These are phyloP conservation scores for Miscanthus sacchariflorus DNA, from an alignment of 202 grass and related monocot species.

Conservation along the genomic window DNA sequence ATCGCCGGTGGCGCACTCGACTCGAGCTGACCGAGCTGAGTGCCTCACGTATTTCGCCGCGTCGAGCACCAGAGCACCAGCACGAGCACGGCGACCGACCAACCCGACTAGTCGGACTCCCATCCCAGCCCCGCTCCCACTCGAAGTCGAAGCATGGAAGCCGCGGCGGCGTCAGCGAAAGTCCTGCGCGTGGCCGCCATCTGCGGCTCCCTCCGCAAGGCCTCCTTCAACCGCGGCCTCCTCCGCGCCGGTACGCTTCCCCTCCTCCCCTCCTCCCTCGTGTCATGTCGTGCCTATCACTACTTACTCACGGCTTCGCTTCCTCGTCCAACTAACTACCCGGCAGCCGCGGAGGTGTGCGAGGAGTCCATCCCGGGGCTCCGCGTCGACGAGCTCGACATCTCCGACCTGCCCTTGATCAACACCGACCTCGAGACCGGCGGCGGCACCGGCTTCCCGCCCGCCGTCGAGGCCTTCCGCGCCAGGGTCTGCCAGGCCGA, in stretches of 20 bases:
- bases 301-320: not conserved
- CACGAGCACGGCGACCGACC: not conserved
- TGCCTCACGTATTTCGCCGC: not conserved
- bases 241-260: constrained; percentile 36
- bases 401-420: constrained; percentile 65
- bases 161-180: constrained; percentile 22
- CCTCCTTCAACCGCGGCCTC: constrained; percentile 49
- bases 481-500: constrained; percentile 62
- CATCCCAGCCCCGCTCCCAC: not conserved
- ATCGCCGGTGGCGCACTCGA: not conserved
- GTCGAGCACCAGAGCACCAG: not conserved
- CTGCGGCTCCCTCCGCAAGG: constrained; percentile 47
- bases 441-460: constrained; percentile 61
- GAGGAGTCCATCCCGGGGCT: constrained; percentile 63
- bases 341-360: constrained; percentile 67
- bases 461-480: constrained; percentile 76
- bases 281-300: not conserved
- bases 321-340: not conserved
- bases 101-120: not conserved
- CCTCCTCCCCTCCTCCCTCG: too few relatives aligned
- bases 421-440: constrained; percentile 80
- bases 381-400: constrained; percentile 67
- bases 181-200: constrained; percentile 40
- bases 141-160: constrained; percentile 22
- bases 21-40: not conserved